Conservation (phyloP, 2,329 filamentous ascomycete species). For the Thielaviopsis ethacetica region DNA sequence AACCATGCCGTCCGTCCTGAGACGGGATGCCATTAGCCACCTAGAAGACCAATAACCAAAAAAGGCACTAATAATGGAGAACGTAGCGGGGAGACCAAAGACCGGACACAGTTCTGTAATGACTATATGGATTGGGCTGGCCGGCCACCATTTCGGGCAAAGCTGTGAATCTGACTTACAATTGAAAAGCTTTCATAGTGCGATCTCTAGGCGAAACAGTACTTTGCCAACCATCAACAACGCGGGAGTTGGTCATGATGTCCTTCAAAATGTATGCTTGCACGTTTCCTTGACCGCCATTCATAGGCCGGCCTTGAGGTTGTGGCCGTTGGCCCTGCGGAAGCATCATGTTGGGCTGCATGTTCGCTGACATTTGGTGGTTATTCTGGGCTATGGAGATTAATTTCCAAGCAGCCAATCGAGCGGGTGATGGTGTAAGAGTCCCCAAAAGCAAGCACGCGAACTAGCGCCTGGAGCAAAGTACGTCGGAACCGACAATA, state of each 20-base stretch:
- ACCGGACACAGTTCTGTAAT: neutral
- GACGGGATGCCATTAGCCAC: no score
- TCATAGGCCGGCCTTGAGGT: constrained; percentile 20
- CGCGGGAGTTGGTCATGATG: constrained; percentile 20
- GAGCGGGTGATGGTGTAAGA: no score
- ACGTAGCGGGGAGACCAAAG: no score
- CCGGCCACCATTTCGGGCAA: no score
- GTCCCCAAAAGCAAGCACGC: no score
- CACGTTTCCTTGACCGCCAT: constrained; percentile 17
- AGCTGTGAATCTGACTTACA: constrained; percentile 20
- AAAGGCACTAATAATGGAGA: no score
- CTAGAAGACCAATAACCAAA: no score
- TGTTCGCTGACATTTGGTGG: constrained; percentile 37
- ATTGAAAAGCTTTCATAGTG: constrained; percentile 25
- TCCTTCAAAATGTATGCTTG: constrained; percentile 26
- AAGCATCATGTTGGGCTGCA: constrained; percentile 38
- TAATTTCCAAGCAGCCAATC: no score
- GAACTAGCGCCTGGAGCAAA: no score
- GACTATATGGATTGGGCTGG: neutral
- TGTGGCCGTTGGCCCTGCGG: constrained; percentile 24
- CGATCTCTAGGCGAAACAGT: constrained; percentile 24
- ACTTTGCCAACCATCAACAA: constrained; percentile 25
- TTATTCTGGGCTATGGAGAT: no score
- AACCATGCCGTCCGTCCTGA: no score
- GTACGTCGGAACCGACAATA: no score